phyloP scores from a whole-genome alignment of 2,329 filamentous ascomycete species.

The Sporothrix pseudoabietina region DNA sequence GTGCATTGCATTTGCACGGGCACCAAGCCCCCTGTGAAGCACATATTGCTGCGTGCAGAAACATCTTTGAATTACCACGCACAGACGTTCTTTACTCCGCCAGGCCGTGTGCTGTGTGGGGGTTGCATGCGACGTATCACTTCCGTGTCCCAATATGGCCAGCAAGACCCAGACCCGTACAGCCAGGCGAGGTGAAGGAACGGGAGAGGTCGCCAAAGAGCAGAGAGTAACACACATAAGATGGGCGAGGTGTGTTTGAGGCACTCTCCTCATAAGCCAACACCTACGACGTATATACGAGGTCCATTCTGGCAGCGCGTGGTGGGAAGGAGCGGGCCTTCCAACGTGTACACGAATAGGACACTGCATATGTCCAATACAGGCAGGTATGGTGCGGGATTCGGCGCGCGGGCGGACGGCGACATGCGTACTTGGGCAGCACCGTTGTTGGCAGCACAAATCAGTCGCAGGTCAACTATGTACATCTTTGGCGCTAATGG shows the following conservation, averaged over 20 bases:
- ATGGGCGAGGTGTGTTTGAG: neutral
- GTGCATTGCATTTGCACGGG: slow-evolving; percentile 17
- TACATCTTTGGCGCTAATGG: neutral
- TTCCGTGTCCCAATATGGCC: neutral
- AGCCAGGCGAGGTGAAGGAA: neutral
- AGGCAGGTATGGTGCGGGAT: neutral
- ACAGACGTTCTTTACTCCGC: neutral
- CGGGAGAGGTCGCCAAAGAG: neutral
- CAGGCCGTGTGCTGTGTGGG: slow-evolving; percentile 14
- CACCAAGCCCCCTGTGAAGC: neutral
- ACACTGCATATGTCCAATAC: neutral
- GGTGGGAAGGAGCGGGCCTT: neutral
- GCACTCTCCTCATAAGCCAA: neutral
- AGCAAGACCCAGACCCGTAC: neutral
- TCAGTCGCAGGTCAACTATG: neutral
- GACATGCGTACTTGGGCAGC: slow-evolving; percentile 2
- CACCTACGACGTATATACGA: neutral
- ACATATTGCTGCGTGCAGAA: neutral
- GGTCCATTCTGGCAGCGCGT: neutral
- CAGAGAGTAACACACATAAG: neutral
- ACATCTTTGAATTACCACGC: neutral
- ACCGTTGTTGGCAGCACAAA: neutral
- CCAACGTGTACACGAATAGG: neutral
- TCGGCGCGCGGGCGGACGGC: slow-evolving; percentile 18
- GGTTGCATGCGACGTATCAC: slow-evolving; percentile 24